Evolutionary conservation across 2,329 filamentous ascomycete species (phyloP), one percentile per base, ranked within the genome.

Genomic region (Fusarium agapanthi): DNA sequence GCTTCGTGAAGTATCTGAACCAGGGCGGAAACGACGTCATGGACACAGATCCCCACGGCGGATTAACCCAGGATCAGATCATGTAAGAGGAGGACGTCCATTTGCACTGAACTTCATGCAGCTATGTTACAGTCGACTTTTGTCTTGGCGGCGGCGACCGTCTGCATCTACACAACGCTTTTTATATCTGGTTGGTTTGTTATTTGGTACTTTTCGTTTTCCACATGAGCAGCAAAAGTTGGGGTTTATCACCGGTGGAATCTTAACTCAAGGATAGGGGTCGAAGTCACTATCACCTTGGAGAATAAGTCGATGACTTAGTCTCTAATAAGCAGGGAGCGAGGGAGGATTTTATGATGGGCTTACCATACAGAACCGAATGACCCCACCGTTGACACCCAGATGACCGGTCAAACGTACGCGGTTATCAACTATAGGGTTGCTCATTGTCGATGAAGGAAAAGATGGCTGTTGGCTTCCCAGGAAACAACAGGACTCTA

Each of bases 11-110:
- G 83, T 98, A 98, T 83, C 86, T 93, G 74, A 95, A 92, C 80
- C 86, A 89, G 59, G 88, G 89, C 44, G 87, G 87, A 55, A 85
- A 84, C 71, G 92, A 95, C 72, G 88, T 86, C 76, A 97, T 98
- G 94, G 95, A 98, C 75, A 93, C 91, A 38, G 91, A 94, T 71
- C 89, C 93, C 73, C 88, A 89, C 62, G 89, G 87, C 56, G 92
- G 92, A 69, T 84, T 97, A 80, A 97, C 95, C n/a, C 96, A 98
- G 84, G 95, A 98, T 80, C 95, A 98, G 86, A 98, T 98, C 84
- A 97, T 98, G 95, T 98, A 85, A 79, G 67, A 55, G 56, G 43
- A 32, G 32, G 41, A 51, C 57, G 67, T 50, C 65, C n/a, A 69
- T 68, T 58, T 43, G 55, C 28, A 74, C 48, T 44, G 65, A 65